These are phyloP conservation scores for Rhodotorula paludigena DNA, from an alignment of 768 basidiomycete genomes.

Conservation along the genomic window DNA sequence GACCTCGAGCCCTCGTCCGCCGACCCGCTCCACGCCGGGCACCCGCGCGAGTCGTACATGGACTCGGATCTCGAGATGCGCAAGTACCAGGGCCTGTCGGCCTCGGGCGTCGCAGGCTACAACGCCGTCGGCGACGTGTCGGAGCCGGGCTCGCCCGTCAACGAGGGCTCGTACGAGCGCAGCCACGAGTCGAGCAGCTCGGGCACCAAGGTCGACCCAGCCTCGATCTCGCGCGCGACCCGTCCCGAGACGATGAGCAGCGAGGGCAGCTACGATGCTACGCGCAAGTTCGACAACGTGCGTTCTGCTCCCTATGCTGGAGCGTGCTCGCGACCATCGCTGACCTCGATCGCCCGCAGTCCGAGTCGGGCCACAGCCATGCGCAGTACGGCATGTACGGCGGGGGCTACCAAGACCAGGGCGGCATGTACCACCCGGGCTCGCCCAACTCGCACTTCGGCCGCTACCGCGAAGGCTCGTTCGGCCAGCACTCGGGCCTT, in stretches of 20 bases:
- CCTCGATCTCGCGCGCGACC: neutral
- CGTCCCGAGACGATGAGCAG: conserved; percentile 39
- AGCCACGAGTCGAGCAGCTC: conserved; percentile 36
- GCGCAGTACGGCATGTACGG: conserved; percentile 17
- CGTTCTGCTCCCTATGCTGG: neutral
- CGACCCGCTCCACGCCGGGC: conserved; percentile 17
- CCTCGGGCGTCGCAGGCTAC: conserved; percentile 36
- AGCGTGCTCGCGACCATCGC: neutral
- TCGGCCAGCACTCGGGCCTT: conserved; percentile 33
- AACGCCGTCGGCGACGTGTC: conserved; percentile 33
- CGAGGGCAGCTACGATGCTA: conserved; percentile 31
- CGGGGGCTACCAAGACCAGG: conserved; percentile 15
- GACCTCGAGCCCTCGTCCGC: conserved; percentile 19
- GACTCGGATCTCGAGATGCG: conserved; percentile 39
- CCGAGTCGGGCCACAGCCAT: conserved; percentile 36
- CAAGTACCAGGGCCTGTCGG: conserved; percentile 39
- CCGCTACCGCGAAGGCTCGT: conserved; percentile 37
- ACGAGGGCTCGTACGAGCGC: conserved; percentile 37
- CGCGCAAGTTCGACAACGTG: conserved; percentile 11
- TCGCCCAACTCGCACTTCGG: conserved; percentile 32
- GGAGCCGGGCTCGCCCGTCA: conserved; percentile 31
- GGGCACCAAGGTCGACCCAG: conserved; percentile 36
- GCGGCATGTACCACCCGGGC: conserved; percentile 24
- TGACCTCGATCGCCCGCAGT: conserved; percentile 14
- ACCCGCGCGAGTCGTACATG: conserved; percentile 32